Base-by-base conservation (phyloP, 768 basidiomycete species). In the Nevesoporus exiguus region DNA sequence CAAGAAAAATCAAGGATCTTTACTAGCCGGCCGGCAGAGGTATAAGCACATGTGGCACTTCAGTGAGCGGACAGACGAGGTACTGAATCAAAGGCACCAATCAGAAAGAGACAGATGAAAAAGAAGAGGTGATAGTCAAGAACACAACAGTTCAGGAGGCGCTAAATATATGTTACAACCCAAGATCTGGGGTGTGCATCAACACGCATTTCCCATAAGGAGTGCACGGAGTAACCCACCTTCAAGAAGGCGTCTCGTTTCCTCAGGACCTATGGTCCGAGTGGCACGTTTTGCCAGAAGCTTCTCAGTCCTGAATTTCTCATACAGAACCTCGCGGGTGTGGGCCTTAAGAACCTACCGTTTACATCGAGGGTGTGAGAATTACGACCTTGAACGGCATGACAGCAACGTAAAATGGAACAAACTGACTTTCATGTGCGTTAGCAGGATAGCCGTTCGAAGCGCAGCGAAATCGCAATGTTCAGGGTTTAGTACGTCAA, bases 301-400 rank as follows among this genome's bases (percentile, higher is more conserved):
- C 72, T 93, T 93, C 75, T 93, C 92, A 1, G 91, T 94, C 65
- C 95, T 79, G 71, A 87, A 98, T 63, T 86, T 86, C 76, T 98
- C 95, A 69, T 98, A 98, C 71, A 95, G 73, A 52, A 93, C 89
- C 68, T 96, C 90, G 62, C 86, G 86, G 30, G 93, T 95, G 54
- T 83, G 84, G 42, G 76, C 81, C 74, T 91, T 93, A 56, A 96
- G 77, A 63, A 88, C 77, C 90, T 93, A 66, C 22, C 52, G 57
- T 49, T 51, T 58, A 21, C 6, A 52, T 50, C 57, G 43, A 48
- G 10, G 34, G 37, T 2, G 53, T 55, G 30, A 58, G 40, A 25
- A 49, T 33, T 36, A 36, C 49, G 22, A 33, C 57, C 60, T 50
- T 25, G 34, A 57, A 55, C 45, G 46, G 57, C 47, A 47, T 46